These are phyloP conservation scores for Xerocomellus amylosporus DNA, from an alignment of 768 basidiomycete genomes.

Conservation along the genomic window DNA sequence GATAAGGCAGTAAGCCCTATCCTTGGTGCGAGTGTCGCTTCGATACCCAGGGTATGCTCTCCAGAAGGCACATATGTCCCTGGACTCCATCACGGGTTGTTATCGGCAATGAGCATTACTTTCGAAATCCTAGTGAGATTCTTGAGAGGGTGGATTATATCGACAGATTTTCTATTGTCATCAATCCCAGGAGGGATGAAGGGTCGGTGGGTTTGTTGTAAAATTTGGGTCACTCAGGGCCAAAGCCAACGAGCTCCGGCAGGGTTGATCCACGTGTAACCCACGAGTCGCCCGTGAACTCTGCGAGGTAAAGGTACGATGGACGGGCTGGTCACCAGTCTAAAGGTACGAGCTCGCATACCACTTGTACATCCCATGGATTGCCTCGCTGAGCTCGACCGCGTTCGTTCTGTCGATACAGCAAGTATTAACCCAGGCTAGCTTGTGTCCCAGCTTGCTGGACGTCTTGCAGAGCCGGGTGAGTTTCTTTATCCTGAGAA, in stretches of 20 bases:
- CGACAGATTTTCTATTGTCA: not conserved
- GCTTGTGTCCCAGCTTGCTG: too few species aligned
- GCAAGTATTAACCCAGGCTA: too few species aligned
- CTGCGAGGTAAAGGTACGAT: conserved; percentile 13
- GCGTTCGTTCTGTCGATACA: too few species aligned
- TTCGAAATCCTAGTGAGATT: not conserved
- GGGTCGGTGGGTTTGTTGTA: conserved; percentile 10
- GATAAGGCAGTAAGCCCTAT: conserved; percentile 21
- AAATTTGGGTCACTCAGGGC: conserved; percentile 18
- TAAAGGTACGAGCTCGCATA: conserved; percentile 2
- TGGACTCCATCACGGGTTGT: not conserved
- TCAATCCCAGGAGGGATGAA: not conserved
- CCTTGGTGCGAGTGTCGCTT: conserved; percentile 18
- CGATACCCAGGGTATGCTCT: conserved; percentile 23
- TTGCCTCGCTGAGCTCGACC: too few species aligned
- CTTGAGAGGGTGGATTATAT: not conserved
- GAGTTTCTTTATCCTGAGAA: not conserved
- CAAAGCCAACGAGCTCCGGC: conserved; percentile 14
- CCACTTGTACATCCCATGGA: too few species aligned
- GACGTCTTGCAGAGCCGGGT: too few species aligned
- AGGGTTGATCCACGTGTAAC: conserved; percentile 8
- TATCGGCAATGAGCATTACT: not conserved
- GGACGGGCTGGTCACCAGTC: too few species aligned
- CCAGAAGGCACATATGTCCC: not conserved
- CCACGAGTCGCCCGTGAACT: conserved; percentile 2